Base-by-base conservation (phyloP, 306 rosid species). In the Heteromeles arbutifolia region DNA sequence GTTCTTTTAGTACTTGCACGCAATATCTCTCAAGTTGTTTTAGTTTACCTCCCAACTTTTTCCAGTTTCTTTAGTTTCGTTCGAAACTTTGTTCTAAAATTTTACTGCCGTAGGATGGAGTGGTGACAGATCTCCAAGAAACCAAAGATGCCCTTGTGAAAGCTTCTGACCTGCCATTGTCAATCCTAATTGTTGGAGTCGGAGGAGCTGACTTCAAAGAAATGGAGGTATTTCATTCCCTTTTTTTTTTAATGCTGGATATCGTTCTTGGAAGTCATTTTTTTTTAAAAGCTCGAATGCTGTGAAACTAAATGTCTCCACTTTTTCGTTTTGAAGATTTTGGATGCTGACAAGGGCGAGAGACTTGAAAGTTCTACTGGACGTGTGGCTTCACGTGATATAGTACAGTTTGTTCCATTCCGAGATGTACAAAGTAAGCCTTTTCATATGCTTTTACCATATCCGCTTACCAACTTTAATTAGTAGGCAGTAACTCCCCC, bases 181-280 rank as follows among this genome's bases (percentile, higher is more conserved):
- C 99, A 32, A 96, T 96, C 78, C 98, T 96, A 78, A 96, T 96
- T 67, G 89, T 96, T 82, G 99, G 99, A 22, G 98, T 96, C 29
- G 99, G 99, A 83, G 99, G 99, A 81, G 98, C 99, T 11, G 99
- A 96, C 83, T 96, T 92, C 81, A 96, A 96, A 88, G 99, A 96
- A 85, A 96, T 96, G 99, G 98, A 96, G 99, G 99, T 96, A 90
- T 70, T 39, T 21, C 54, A 11, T 69, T 64, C 37, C 61, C 72
- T 31, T 9, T 11, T 65, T 44, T 65, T 53, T 69, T 56, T 65
- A 10, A 39, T 52, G 19, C 64, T 41, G 5, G 59, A 65, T 67
- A 18, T 72, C 37, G 48, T 53, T 10, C 12, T 41, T 21, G 4
- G 19, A 29, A n/a, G n/a, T n/a, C n/a, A n/a, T n/a, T n/a, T 24